Evolutionary conservation across 1,139 yeast species (phyloP).

Genomic region (Pichia sp.): DNA sequence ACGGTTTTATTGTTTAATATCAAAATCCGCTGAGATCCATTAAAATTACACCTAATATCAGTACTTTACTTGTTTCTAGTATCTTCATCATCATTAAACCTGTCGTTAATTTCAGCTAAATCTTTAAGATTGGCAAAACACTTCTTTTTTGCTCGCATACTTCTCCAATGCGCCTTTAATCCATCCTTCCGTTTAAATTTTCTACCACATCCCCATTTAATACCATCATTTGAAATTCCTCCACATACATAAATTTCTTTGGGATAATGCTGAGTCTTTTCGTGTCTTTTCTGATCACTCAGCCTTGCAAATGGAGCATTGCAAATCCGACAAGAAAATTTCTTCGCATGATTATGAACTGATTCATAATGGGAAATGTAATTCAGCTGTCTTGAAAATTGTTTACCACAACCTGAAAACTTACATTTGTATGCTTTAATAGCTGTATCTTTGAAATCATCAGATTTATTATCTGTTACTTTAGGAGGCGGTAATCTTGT

Average conservation of each 20-base stretch:
- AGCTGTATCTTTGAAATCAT: neutral
- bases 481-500: neutral
- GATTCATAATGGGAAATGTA: constrained; percentile 25
- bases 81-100: no score
- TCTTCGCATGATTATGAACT: constrained; percentile 24
- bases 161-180: constrained; percentile 26
- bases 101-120: neutral
- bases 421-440: constrained; percentile 57
- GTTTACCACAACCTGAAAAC: constrained; percentile 26
- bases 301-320: constrained; percentile 24
- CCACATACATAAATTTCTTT: constrained; percentile 20
- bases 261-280: constrained; percentile 22
- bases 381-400: constrained; percentile 25
- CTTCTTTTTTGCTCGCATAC: constrained; percentile 24
- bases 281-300: constrained; percentile 26
- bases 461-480: neutral
- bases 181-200: constrained; percentile 27
- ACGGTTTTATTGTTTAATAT: no score
- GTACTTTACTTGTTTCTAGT: no score
- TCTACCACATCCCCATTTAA: constrained; percentile 27
- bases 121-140: constrained; percentile 17
- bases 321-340: constrained; percentile 23
- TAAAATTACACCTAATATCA: no score
- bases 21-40: no score
- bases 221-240: constrained; percentile 21